phyloP scores from a whole-genome alignment of 2,329 filamentous ascomycete species.

The Fusarium staphyleae region DNA sequence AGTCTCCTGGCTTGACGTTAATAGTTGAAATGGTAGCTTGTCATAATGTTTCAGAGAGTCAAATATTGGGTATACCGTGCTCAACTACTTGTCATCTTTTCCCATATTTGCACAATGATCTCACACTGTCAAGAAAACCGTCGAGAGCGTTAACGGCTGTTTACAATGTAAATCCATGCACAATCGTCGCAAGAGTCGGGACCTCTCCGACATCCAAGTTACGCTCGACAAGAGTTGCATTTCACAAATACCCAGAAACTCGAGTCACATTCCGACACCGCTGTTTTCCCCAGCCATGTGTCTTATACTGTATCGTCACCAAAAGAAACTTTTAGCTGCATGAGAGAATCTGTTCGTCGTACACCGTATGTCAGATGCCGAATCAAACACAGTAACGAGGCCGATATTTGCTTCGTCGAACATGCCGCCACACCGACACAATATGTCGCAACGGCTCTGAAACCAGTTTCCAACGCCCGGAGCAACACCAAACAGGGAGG shows the following conservation, averaged over 20 bases:
- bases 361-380: not conserved
- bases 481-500: not conserved
- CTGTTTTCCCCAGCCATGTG: not conserved
- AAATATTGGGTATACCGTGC: no score
- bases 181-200: conserved; percentile 12
- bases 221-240: not conserved
- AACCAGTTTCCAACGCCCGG: not conserved
- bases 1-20: no score
- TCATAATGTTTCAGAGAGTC: no score
- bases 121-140: no score
- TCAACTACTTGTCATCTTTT: no score
- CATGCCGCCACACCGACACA: conserved; percentile 39
- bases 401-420: conserved; percentile 25
- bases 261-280: conserved; percentile 1
- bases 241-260: not conserved
- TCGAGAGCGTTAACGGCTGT: not conserved
- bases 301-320: conserved; percentile 1
- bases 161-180: no score
- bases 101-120: no score
- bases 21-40: no score
- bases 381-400: conserved; percentile 12
- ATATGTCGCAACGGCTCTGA: conserved; percentile 32
- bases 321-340: conserved; percentile 16
- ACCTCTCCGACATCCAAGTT: conserved; percentile 3
- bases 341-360: conserved; percentile 5